Evolutionary conservation across 208 protist genomes (phyloP).

Genomic region (Herpetomonas tarakana): DNA sequence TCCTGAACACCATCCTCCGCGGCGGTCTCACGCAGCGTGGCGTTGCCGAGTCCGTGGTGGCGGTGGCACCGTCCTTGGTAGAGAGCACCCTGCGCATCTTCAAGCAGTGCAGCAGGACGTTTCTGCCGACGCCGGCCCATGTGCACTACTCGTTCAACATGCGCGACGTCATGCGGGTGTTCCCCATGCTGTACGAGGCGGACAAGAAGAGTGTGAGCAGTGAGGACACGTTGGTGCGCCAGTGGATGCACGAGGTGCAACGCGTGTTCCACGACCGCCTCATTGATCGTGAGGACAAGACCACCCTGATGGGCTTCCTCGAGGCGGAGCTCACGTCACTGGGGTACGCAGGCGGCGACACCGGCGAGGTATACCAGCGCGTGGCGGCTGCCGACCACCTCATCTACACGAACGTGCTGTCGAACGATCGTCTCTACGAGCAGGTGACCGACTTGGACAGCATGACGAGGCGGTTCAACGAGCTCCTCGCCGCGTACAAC

Average conservation of each 20-base stretch:
- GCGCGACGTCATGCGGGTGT: constrained; percentile 97
- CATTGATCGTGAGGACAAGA: constrained; percentile 85
- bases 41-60: constrained; percentile 62
- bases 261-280: constrained; percentile 96
- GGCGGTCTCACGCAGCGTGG: constrained; percentile 76
- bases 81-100: constrained; percentile 94
- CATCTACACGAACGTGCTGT: constrained; percentile 95
- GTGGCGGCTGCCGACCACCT: constrained; percentile 76
- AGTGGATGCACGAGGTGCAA: constrained; percentile 97
- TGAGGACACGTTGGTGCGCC: constrained; percentile 56
- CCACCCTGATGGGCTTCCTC: constrained; percentile 71
- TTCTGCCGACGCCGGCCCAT: constrained; percentile 97
- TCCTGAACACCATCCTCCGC: constrained; percentile 95
- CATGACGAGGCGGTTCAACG: constrained; percentile 70
- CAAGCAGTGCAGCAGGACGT: constrained; percentile 78
- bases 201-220: constrained; percentile 67
- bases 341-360: constrained; percentile 49
- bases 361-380: too few species aligned
- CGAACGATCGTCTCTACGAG: constrained; percentile 75
- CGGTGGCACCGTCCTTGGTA: constrained; percentile 60
- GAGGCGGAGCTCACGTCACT: constrained; percentile 60
- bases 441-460: constrained; percentile 88
- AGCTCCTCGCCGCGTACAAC: constrained; percentile 93
- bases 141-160: constrained; percentile 99
- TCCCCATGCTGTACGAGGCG: constrained; percentile 93